Base-by-base conservation (phyloP, 1,284 basidiomycete species). In the Cryptococcus neoformans region DNA sequence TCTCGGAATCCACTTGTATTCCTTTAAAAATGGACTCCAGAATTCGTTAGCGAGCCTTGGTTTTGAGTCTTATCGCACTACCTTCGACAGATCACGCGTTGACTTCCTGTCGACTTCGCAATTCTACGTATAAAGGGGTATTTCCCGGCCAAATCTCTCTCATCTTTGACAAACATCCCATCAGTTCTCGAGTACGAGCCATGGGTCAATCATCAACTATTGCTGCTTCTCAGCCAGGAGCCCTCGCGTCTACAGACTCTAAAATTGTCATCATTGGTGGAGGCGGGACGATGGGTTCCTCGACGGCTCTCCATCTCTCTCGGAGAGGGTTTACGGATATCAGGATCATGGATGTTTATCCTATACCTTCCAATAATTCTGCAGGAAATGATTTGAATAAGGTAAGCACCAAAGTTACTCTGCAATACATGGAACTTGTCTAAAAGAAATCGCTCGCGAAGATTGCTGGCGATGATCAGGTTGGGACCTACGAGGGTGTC, bases 361-460 rank as follows among this genome's bases (percentile, higher is more conserved):
- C 57, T n/a, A 64, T 68, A 35, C 75, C 76, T 6, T 66, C 64
- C 12, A 55, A 60, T 10, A 63, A 73, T 34, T 66, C 69, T 0
- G 76, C 75, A 1, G 75, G 74, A 0, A 68, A 68, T 50, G 74
- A 77, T 56, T 45, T 78, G 38, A 78, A 78, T 61, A 77, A 77
- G 62, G 63, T 75, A 21, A 44, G 42, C 6, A 44, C n/a, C 55
- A 36, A 36, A 63, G 56, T 59, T 61, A 14, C 44, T 62, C 21
- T 8, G 3, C 8, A 16, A 5, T 10, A n/a, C n/a, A 17, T 16
- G 9, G 3, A 16, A 11, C 11, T 44, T 12, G n/a, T 16, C 14
- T 44, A 17, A 17, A 14, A 8, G 42, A 44, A 8, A 8, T 44
- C n/a, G 10, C 17, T 39, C 17, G 2, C 42, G 57, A 17, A 62